Evolutionary conservation across 1,139 yeast species (phyloP), one percentile per base, ranked within the genome.

Genomic region (Diutina ranongensis): DNA sequence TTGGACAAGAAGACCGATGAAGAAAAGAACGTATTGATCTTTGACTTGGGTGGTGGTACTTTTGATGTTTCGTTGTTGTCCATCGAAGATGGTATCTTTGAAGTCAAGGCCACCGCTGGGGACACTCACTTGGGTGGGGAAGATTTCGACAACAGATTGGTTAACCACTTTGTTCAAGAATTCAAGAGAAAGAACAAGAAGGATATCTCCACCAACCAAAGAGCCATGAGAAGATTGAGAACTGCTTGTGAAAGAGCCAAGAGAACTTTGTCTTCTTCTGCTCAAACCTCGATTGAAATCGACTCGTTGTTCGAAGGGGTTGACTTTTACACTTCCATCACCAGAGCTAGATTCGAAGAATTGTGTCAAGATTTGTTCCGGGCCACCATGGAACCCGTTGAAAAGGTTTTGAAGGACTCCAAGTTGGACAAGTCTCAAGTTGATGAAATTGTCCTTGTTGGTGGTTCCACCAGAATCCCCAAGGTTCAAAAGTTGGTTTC

Each of bases 111-210:
- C 52, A 88, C 97, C 57, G 96, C 96, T 50, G 97, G 97, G 83
- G 96, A 88, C 72, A 88, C 97, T 54, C 97, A 88, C 71, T 78
- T 88, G 74, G 97, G 97, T 76, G 97, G 97, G 77, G 96, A 88
- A 61, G 74, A 69, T 59, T 52, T 69, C 64, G 94, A 83, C 68
- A 82, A 89, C 81, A 85, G 88, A 80, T 80, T 89, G 62, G 83
- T 83, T 52, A 83, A 71, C 68, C 83, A 77, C 72, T 83, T 83
- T 71, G 80, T 79, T 61, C 76, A 78, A 58, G 92, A 83, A 66
- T 83, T 83, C 80, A 81, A 83, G 81, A 79, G 87, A 81, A 89
- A 89, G 83, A 83, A 94, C 68, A 89, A 92, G 77, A 74, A 76
- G 71, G 97, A 89, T 69, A 80, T 89, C 67, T 80, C 96, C 57